These are phyloP conservation scores for Gynandropsis gynandra DNA, from an alignment of 345 rosid species.

Conservation along the genomic window DNA sequence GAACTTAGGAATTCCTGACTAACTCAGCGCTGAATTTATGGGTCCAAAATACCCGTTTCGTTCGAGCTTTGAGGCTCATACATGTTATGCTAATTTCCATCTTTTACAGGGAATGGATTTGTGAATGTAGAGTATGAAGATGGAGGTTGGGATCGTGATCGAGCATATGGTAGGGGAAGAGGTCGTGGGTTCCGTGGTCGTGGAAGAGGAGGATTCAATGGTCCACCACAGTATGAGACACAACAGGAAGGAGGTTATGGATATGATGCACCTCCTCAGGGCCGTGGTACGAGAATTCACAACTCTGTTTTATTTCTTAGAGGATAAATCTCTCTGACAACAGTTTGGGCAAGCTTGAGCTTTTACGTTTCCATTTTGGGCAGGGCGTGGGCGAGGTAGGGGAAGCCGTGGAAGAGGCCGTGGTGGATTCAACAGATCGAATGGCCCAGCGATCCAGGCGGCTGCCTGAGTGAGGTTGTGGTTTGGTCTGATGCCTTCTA, in stretches of 20 bases:
- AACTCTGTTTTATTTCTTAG: no score
- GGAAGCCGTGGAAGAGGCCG: constrained; percentile 52
- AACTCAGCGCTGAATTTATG: no score
- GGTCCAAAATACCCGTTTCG: background rate
- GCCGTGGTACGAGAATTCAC: background rate
- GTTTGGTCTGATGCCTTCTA: background rate
- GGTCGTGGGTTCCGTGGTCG: constrained; percentile 72
- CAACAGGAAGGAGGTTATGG: constrained; percentile 58
- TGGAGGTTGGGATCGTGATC: constrained; percentile 60
- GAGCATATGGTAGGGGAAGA: constrained; percentile 59
- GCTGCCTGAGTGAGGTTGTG: constrained; percentile 22
- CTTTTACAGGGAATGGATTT: constrained; percentile 48
- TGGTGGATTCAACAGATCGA: constrained; percentile 31
- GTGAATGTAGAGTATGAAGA: constrained; percentile 47
- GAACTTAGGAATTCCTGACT: no score
- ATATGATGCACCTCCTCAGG: background rate
- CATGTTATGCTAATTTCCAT: no score
- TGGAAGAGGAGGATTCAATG: constrained; percentile 70
- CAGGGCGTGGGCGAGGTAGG: constrained; percentile 68
- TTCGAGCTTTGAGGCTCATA: background rate
- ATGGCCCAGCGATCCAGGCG: constrained; percentile 28
- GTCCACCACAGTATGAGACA: constrained; percentile 30
- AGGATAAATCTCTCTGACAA: no score
- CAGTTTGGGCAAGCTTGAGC: no score
- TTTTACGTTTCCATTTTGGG: background rate